A percentile compares a stretch with the other conserved stretches of the same genome.
phyloP scores from a whole-genome alignment of 73 alveolate species.

The Blepharisma stoltei region DNA sequence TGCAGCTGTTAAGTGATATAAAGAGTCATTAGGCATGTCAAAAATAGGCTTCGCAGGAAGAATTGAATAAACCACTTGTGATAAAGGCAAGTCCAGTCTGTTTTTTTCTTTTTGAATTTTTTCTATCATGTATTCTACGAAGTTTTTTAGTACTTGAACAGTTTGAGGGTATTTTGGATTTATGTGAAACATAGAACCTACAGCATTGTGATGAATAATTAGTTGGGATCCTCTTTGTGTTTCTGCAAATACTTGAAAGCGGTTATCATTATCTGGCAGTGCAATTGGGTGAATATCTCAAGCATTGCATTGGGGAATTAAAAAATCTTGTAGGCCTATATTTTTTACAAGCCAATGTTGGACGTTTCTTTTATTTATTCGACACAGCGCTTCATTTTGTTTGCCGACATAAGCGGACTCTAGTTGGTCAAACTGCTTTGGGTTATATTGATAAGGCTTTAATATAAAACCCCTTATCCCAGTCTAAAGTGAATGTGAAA shows the following conservation, averaged over 20 bases:
- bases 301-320: slow-evolving; percentile 57
- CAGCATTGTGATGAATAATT: slow-evolving; percentile 70
- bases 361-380: slow-evolving; percentile 56
- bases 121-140: slow-evolving; percentile 47
- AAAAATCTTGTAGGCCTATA: slow-evolving; percentile 63
- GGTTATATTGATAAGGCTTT: slow-evolving; percentile 17
- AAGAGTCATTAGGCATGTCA: not conserved
- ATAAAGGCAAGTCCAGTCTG: not conserved
- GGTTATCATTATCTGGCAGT: slow-evolving; percentile 41
- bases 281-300: slow-evolving; percentile 90
- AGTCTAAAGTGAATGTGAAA: too few relatives aligned
- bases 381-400: slow-evolving; percentile 56
- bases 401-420: slow-evolving; percentile 16
- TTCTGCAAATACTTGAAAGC: slow-evolving; percentile 71
- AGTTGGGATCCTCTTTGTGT: slow-evolving; percentile 75
- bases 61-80: not conserved
- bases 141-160: slow-evolving; percentile 56
- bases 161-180: slow-evolving; percentile 65
- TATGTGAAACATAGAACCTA: slow-evolving; percentile 72
- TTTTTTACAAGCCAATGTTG: slow-evolving; percentile 67
- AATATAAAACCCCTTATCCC: not conserved
- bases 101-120: not conserved
- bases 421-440: not conserved
- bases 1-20: not conserved
- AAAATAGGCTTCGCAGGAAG: not conserved